Evolutionary conservation across 208 protist genomes (phyloP).

Genomic region (Wallacemonas sp.): DNA sequence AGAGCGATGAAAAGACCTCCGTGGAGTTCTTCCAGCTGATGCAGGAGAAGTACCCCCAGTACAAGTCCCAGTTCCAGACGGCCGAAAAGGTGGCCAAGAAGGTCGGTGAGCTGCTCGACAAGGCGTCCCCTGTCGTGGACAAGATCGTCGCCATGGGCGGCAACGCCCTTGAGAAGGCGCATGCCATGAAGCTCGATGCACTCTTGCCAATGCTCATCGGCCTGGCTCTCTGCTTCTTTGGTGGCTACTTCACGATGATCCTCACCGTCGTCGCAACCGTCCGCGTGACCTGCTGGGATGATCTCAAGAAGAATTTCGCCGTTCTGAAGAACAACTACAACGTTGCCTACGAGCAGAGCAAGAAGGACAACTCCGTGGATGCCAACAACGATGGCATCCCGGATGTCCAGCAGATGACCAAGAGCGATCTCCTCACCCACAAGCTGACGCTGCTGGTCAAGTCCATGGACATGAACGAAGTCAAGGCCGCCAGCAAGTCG

Average conservation of each 20-base stretch:
- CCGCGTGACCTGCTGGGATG: slow-evolving; percentile 68
- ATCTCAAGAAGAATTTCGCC: slow-evolving; percentile 35
- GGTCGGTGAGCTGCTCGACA: slow-evolving; percentile 25
- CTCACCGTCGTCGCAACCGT: slow-evolving; percentile 76
- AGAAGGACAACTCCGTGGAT: slow-evolving; percentile 56
- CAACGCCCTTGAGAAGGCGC: slow-evolving; percentile 20
- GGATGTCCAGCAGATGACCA: slow-evolving; percentile 47
- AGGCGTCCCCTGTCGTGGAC: slow-evolving; percentile 25
- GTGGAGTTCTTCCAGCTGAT: slow-evolving; percentile 37
- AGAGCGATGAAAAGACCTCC: slow-evolving; percentile 14
- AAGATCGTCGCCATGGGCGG: slow-evolving; percentile 17
- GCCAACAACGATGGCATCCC: slow-evolving; percentile 48
- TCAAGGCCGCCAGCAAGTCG: slow-evolving; percentile 37
- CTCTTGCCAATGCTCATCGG: slow-evolving; percentile 57
- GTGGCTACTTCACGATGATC: slow-evolving; percentile 70
- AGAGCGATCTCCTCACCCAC: slow-evolving; percentile 48
- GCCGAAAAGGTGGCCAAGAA: slow-evolving; percentile 25
- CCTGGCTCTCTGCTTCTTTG: slow-evolving; percentile 81
- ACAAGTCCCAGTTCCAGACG: slow-evolving; percentile 26
- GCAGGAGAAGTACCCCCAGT: slow-evolving; percentile 50
- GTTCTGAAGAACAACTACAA: slow-evolving; percentile 72
- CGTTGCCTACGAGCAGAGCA: slow-evolving; percentile 43
- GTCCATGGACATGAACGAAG: slow-evolving; percentile 57
- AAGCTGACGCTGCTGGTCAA: slow-evolving; percentile 57
- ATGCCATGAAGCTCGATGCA: slow-evolving; percentile 32